phyloP scores from a whole-genome alignment of 106 monocot genomes.

The Amphibolis antarctica region DNA sequence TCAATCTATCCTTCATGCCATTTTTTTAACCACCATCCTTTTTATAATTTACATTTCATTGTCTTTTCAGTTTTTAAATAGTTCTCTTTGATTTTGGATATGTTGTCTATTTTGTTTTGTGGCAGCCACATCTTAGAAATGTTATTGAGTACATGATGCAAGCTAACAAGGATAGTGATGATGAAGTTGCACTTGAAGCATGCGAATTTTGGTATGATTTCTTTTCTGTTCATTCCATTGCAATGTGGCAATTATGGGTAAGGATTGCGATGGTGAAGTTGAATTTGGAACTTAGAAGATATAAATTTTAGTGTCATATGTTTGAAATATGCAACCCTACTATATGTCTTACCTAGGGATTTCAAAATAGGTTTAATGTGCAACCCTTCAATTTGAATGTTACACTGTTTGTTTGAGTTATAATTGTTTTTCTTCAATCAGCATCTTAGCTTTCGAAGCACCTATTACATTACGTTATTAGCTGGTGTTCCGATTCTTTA shows the following conservation, averaged over 20 bases:
- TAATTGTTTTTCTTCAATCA: no score
- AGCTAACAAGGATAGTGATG: constrained; percentile 90
- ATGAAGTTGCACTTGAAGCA: constrained; percentile 88
- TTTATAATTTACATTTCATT: neutral
- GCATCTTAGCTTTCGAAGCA: no score
- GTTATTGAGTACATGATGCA: constrained; percentile 81
- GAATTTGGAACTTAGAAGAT: constrained; percentile 82
- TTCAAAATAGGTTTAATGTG: no score
- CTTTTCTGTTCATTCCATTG: neutral
- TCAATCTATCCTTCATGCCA: neutral
- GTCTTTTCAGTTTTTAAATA: neutral
- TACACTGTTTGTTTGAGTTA: no score
- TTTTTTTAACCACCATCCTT: neutral
- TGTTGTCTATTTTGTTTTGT: neutral
- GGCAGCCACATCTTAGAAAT: constrained; percentile 85
- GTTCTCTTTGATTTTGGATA: neutral
- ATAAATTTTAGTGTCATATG: constrained; percentile 76
- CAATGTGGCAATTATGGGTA: constrained; percentile 28
- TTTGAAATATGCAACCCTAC: no score
- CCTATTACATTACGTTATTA: no score
- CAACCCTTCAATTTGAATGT: no score
- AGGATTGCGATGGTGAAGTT: constrained; percentile 88
- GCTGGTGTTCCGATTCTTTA: no score
- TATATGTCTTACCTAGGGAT: no score
- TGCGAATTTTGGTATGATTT: constrained; percentile 91